Evolutionary conservation across 768 basidiomycete genomes (phyloP).

Genomic region (Trametopsis cervina): DNA sequence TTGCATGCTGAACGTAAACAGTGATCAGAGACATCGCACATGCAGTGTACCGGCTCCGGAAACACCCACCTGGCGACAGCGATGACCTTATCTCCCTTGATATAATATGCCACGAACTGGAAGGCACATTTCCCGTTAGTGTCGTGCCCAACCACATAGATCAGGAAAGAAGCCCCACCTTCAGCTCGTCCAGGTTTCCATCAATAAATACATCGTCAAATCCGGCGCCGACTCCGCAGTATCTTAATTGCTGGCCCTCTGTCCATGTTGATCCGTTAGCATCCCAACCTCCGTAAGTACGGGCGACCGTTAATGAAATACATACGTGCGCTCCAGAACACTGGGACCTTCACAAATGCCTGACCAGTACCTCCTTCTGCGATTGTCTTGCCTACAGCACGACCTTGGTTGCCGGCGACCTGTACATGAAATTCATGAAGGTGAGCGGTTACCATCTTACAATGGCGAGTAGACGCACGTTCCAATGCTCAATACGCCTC

Average conservation of each 20-base stretch:
- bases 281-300: not conserved
- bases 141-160: not conserved
- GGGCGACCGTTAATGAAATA: conserved; percentile 13
- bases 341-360: conserved; percentile 72
- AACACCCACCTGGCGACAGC: conserved; percentile 54
- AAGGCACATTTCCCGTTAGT: not conserved
- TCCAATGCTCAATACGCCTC: conserved; percentile 85
- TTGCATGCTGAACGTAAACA: conserved; percentile 49
- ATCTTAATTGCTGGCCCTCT: conserved; percentile 86
- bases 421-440: conserved; percentile 21
- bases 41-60: not conserved
- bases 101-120: conserved; percentile 79
- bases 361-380: conserved; percentile 42
- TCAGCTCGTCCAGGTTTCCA: conserved; percentile 69
- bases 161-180: conserved; percentile 37
- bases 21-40: not conserved
- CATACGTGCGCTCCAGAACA: conserved; percentile 90
- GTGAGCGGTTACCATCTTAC: conserved; percentile 1
- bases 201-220: conserved; percentile 77
- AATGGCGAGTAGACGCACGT: conserved; percentile 37
- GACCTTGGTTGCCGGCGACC: conserved; percentile 84
- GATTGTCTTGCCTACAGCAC: conserved; percentile 76
- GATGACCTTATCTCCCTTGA: conserved; percentile 52
- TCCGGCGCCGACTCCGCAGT: conserved; percentile 65
- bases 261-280: not conserved